Conservation (phyloP, 768 basidiomycete species). For the Pleurotus giganteus region DNA sequence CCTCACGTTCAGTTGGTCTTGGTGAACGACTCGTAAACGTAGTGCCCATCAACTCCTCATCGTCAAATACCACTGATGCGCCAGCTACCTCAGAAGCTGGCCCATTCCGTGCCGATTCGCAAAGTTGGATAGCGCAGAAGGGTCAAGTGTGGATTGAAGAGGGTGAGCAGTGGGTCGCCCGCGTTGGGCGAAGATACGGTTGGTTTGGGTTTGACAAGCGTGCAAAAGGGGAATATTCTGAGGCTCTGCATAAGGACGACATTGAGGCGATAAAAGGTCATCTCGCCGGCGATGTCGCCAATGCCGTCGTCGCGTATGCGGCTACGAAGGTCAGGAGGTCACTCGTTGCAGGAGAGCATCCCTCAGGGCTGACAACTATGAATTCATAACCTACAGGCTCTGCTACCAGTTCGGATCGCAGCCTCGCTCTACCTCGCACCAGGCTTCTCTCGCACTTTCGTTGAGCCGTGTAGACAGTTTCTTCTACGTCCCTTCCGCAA, state of each 20-base stretch:
- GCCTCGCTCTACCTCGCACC: constrained; percentile 73
- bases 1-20: constrained; percentile 60
- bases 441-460: constrained; percentile 61
- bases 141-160: constrained; percentile 69
- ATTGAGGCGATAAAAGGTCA: constrained; percentile 28
- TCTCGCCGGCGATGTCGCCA: constrained; percentile 76
- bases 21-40: constrained; percentile 62
- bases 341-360: not conserved
- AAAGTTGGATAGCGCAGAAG: constrained; percentile 40
- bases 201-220: constrained; percentile 74
- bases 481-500: constrained; percentile 30
- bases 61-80: not conserved
- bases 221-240: constrained; percentile 15
- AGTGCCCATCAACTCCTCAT: constrained; percentile 17
- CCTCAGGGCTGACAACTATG: not conserved
- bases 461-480: constrained; percentile 57
- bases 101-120: constrained; percentile 12
- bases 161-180: constrained; percentile 67
- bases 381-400: constrained; percentile 42
- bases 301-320: constrained; percentile 80
- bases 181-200: constrained; percentile 76
- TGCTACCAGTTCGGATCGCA: constrained; percentile 72
- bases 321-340: constrained; percentile 62
- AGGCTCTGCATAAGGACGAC: constrained; percentile 16
- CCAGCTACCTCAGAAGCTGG: not conserved